Conservation (phyloP, 352 stramenopile genomes). For the Nothophytophthora sp. region DNA sequence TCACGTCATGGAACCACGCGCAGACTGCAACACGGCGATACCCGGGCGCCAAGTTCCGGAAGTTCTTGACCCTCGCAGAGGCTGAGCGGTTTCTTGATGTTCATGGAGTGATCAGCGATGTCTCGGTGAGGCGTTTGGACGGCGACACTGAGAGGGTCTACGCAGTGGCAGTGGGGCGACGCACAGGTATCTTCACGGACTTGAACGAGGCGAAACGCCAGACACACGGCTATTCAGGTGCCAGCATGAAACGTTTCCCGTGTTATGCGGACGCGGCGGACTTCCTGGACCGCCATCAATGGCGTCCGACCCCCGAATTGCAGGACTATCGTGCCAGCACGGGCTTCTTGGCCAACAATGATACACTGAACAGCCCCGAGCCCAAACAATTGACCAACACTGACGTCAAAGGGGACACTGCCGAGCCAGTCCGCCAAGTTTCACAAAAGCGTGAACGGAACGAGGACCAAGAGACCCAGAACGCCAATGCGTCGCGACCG, state of each 20-base stretch:
- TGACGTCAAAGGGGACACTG: conserved; percentile 1
- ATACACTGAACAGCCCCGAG: not conserved
- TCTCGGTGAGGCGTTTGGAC: conserved; percentile 27
- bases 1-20: conserved; percentile 47
- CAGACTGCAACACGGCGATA: conserved; percentile 39
- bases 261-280: conserved; percentile 39
- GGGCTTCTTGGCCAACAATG: not conserved
- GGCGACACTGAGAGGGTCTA: too few relatives aligned
- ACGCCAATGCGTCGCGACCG: not conserved
- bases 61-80: too few relatives aligned
- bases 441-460: conserved; percentile 11
- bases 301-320: not conserved
- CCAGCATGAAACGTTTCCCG: conserved; percentile 64
- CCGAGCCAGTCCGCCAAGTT: not conserved
- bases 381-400: conserved; percentile 28
- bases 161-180: conserved; percentile 50
- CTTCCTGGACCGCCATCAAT: conserved; percentile 35
- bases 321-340: not conserved
- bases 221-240: conserved; percentile 51
- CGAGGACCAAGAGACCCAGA: not conserved
- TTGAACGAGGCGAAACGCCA: conserved; percentile 37
- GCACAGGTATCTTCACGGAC: conserved; percentile 41
- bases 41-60: conserved; percentile 37
- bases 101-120: too few relatives aligned
- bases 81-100: too few relatives aligned